phyloP scores from a whole-genome alignment of 805 yeast species.

The Cyberlindnera samutprakarnensis region DNA sequence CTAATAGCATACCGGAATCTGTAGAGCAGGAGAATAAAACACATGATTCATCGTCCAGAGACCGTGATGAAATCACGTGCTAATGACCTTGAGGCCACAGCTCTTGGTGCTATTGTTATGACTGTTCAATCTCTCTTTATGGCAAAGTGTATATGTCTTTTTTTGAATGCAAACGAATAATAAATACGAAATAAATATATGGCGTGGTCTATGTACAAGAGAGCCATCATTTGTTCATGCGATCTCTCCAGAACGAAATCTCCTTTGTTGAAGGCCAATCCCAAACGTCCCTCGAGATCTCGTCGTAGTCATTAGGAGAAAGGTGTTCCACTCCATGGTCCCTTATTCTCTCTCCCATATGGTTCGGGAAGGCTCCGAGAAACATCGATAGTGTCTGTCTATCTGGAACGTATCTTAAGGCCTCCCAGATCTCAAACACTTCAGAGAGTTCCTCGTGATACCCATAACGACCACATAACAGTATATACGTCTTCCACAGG shows the following conservation, averaged over 20 bases:
- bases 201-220: too few species aligned
- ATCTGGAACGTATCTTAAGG: slow-evolving; percentile 35
- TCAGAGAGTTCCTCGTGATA: slow-evolving; percentile 42
- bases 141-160: too few species aligned
- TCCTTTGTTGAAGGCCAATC: slow-evolving; percentile 29
- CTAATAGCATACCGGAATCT: too few species aligned
- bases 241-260: slow-evolving; percentile 13
- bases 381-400: slow-evolving; percentile 32
- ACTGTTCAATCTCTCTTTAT: too few species aligned
- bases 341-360: slow-evolving; percentile 29
- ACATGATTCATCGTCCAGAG: too few species aligned
- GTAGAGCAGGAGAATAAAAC: too few species aligned
- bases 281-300: slow-evolving; percentile 20
- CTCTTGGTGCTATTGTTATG: too few species aligned
- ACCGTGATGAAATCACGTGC: too few species aligned
- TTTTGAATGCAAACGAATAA: too few species aligned
- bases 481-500: slow-evolving; percentile 47
- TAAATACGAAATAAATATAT: background rate
- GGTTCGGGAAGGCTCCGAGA: slow-evolving; percentile 22
- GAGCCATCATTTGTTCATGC: too few species aligned
- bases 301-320: slow-evolving; percentile 6
- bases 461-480: slow-evolving; percentile 37
- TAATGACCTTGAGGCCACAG: too few species aligned
- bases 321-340: slow-evolving; percentile 23
- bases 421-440: slow-evolving; percentile 49